Evolutionary conservation across 2,329 filamentous ascomycete genomes (phyloP).

Genomic region (Phialophora verrucosa): DNA sequence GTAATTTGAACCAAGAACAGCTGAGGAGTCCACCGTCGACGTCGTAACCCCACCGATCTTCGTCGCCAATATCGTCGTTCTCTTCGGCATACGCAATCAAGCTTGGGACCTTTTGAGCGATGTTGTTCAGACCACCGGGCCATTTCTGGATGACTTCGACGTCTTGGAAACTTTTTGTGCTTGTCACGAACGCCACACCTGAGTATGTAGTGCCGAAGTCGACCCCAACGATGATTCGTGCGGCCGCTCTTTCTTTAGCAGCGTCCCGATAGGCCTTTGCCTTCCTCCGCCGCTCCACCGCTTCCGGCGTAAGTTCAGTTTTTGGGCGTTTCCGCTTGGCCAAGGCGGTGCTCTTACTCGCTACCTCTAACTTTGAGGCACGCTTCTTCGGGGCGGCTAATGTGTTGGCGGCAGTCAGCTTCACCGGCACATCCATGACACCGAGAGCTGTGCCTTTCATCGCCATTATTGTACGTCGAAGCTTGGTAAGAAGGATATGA

Average conservation of each 20-base stretch:
- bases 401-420: not conserved
- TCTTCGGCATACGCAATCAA: conserved; percentile 10
- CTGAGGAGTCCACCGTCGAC: not conserved
- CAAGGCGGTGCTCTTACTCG: no score
- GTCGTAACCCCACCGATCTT: conserved; percentile 9
- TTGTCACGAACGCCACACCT: not conserved
- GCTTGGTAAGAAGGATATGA: not conserved
- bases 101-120: conserved; percentile 10
- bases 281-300: not conserved
- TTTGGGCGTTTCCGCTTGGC: not conserved
- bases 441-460: not conserved
- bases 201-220: conserved; percentile 1
- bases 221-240: not conserved
- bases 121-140: not conserved
- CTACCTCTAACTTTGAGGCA: not conserved
- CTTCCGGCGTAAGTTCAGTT: not conserved
- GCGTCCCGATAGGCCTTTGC: not conserved
- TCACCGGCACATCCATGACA: not conserved
- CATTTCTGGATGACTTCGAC: conserved; percentile 4
- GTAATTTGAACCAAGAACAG: conserved; percentile 3
- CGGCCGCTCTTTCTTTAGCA: not conserved
- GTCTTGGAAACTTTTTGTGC: not conserved
- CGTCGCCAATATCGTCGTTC: conserved; percentile 3
- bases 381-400: not conserved
- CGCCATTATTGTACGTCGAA: not conserved